Conservation (phyloP, 129 eudicot genomes). For the Solidago caesia region DNA sequence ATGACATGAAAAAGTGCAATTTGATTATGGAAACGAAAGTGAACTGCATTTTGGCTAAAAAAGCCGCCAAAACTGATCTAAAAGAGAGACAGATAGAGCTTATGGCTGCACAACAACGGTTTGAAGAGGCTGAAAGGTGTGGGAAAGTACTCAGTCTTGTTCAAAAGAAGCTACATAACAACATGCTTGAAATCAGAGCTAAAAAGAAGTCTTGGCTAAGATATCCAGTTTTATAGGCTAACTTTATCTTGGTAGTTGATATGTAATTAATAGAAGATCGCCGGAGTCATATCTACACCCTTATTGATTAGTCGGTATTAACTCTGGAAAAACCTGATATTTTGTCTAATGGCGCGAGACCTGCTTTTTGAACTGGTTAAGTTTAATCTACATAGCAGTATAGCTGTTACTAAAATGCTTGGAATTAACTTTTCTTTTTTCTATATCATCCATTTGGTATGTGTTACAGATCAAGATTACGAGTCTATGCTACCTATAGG, state of each 20-base stretch:
- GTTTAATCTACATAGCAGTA: background rate
- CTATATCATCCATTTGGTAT: no score
- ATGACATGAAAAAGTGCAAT: background rate
- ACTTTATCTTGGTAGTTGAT: background rate
- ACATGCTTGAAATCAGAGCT: conserved; percentile 17
- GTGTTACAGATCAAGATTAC: no score
- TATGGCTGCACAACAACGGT: conserved; percentile 17
- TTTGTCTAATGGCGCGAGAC: background rate
- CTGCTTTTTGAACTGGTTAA: background rate
- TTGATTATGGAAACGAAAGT: conserved; percentile 14
- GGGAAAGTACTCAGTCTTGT: conserved; percentile 31
- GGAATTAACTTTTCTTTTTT: no score
- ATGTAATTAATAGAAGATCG: background rate
- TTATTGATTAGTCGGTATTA: no score
- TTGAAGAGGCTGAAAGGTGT: conserved; percentile 28
- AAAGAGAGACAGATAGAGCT: conserved; percentile 27
- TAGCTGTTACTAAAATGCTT: no score
- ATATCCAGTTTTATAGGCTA: conserved; percentile 12
- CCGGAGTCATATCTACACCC: no score
- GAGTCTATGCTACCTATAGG: no score
- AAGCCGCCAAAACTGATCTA: conserved; percentile 35
- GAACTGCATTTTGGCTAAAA: conserved; percentile 6
- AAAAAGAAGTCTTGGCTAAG: conserved; percentile 15
- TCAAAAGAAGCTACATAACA: conserved; percentile 12
- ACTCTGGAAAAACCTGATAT: no score